Conservation (phyloP, 805 yeast species). For the Yamadazyma phyllophila region DNA sequence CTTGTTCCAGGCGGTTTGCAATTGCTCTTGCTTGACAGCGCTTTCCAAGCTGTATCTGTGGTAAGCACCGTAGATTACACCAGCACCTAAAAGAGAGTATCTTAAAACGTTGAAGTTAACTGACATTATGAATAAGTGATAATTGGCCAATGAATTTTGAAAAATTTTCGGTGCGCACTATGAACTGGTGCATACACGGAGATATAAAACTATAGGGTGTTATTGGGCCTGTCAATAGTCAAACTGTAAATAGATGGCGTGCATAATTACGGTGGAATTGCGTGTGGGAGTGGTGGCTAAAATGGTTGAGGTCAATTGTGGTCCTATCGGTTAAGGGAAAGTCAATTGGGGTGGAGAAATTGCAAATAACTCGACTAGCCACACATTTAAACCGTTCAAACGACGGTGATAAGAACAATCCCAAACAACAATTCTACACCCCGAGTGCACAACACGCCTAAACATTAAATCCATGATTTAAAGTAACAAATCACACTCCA, state of each 20-base stretch:
- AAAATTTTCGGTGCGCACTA: neutral
- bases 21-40: constrained; percentile 57
- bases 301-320: too few relatives aligned
- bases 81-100: constrained; percentile 88
- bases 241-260: too few relatives aligned
- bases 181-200: neutral
- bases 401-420: neutral
- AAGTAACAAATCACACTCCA: too few relatives aligned
- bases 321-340: too few relatives aligned
- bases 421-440: neutral
- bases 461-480: neutral
- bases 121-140: constrained; percentile 11
- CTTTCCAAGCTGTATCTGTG: constrained; percentile 72
- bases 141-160: constrained; percentile 7
- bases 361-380: neutral
- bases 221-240: too few relatives aligned
- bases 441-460: neutral
- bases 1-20: constrained; percentile 55
- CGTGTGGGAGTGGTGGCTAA: too few relatives aligned
- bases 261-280: too few relatives aligned
- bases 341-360: too few relatives aligned
- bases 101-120: constrained; percentile 68
- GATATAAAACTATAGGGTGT: too few relatives aligned
- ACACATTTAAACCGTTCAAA: neutral
- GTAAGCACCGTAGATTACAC: constrained; percentile 83